These are phyloP conservation scores for Pseudocercospora ulei DNA, from an alignment of 2,329 filamentous ascomycete species.

Conservation along the genomic window DNA sequence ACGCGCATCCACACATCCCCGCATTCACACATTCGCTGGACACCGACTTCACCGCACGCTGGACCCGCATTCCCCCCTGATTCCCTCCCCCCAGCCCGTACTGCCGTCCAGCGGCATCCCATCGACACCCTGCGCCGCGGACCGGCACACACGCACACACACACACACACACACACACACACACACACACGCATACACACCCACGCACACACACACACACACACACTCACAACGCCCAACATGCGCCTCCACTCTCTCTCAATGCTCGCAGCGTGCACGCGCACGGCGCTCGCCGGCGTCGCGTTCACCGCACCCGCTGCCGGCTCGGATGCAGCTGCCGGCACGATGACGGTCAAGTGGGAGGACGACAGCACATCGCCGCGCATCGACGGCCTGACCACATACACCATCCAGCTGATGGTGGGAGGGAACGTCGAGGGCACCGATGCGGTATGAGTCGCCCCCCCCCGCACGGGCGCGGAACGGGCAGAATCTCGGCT, in stretches of 20 bases:
- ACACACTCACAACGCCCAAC: constrained; percentile 2
- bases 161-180: not conserved
- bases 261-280: constrained; percentile 33
- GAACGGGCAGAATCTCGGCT: too few relatives aligned
- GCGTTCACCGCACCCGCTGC: constrained; percentile 47
- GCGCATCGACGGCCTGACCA: constrained; percentile 42
- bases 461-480: too few relatives aligned
- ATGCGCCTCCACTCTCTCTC: constrained; percentile 12
- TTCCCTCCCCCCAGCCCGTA: too few relatives aligned
- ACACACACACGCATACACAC: constrained; percentile 8
- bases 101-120: too few relatives aligned
- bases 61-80: too few relatives aligned
- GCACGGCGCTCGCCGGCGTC: constrained; percentile 45
- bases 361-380: constrained; percentile 47
- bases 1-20: not conserved
- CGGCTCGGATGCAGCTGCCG: constrained; percentile 44
- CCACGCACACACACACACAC: constrained; percentile 2
- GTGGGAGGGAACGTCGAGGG: constrained; percentile 49
- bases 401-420: constrained; percentile 52
- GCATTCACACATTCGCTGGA: too few relatives aligned
- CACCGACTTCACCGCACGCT: too few relatives aligned
- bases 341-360: constrained; percentile 49
- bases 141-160: constrained; percentile 1
- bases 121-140: too few relatives aligned
- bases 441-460: constrained; percentile 41